Conservation (phyloP, 2,329 filamentous ascomycete species). For the Podosphaera fusca region DNA sequence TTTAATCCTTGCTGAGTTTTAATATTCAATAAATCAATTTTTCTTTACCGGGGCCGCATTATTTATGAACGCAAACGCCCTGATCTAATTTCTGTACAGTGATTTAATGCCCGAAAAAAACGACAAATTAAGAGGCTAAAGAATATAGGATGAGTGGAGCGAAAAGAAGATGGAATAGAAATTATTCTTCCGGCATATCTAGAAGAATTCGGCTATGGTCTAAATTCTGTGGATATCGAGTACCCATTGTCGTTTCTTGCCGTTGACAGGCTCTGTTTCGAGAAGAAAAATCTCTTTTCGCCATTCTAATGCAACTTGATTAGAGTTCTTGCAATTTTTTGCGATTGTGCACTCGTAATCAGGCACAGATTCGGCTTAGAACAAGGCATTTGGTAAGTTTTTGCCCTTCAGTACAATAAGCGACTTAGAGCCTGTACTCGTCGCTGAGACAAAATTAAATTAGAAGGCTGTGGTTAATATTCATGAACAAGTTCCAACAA, state of each 20-base stretch:
- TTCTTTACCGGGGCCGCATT: not conserved
- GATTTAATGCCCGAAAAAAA: conserved; percentile 10
- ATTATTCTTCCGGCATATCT: not conserved
- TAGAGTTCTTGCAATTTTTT: not conserved
- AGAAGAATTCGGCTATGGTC: not conserved
- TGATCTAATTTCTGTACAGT: conserved; percentile 5
- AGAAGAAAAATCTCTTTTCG: not conserved
- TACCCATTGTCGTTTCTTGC: not conserved
- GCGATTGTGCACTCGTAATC: too few species aligned
- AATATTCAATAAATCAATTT: not conserved
- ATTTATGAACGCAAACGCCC: not conserved
- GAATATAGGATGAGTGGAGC: conserved; percentile 10
- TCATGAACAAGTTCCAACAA: too few species aligned
- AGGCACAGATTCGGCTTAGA: too few species aligned
- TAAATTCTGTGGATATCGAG: not conserved
- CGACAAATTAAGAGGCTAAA: conserved; percentile 12
- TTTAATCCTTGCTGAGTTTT: not conserved
- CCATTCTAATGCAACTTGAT: not conserved
- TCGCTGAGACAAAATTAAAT: too few species aligned
- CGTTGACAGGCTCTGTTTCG: not conserved
- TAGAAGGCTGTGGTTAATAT: too few species aligned
- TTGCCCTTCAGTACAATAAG: too few species aligned
- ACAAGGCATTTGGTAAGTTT: too few species aligned
- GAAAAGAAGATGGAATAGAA: conserved; percentile 2
- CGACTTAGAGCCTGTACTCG: too few species aligned